Conservation (phyloP, 1,284 basidiomycete genomes). For the Moniliella sp. region DNA sequence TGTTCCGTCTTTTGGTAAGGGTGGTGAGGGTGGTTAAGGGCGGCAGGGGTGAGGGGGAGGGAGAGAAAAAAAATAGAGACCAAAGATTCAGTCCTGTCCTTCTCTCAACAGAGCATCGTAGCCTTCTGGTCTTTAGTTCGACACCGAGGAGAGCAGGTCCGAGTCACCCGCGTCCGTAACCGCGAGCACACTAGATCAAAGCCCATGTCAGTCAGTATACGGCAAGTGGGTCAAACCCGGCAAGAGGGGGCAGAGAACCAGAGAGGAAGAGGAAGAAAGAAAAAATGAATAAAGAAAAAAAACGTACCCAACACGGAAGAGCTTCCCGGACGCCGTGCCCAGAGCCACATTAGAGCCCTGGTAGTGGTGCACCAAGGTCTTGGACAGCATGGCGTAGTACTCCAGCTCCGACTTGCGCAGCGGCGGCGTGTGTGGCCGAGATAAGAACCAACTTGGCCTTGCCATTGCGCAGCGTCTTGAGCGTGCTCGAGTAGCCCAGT, state of each 20-base stretch:
- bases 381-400: conserved; percentile 96
- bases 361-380: conserved; percentile 85
- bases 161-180: conserved; percentile 90
- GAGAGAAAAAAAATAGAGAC: too few species aligned
- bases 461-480: conserved; percentile 93
- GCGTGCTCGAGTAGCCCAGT: conserved; percentile 44
- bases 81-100: too few species aligned
- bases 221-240: too few species aligned
- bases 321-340: conserved; percentile 87
- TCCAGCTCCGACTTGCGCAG: conserved; percentile 97
- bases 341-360: conserved; percentile 86
- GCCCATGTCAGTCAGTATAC: too few species aligned
- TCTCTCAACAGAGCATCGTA: too few species aligned
- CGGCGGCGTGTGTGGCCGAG: conserved; percentile 91
- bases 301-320: background rate
- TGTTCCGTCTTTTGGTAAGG: too few species aligned
- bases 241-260: background rate
- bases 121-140: conserved; percentile 21
- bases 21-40: too few species aligned
- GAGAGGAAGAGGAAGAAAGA: too few species aligned
- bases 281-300: background rate
- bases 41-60: too few species aligned
- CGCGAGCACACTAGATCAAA: conserved; percentile 54
- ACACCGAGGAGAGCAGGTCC: conserved; percentile 46
- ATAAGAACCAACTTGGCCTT: conserved; percentile 98